Percentiles rank a stretch among this genome's conserved stretches.
Evolutionary conservation across 495 filamentous ascomycete species (phyloP).

Genomic region (Chaetomidium leptoderma): DNA sequence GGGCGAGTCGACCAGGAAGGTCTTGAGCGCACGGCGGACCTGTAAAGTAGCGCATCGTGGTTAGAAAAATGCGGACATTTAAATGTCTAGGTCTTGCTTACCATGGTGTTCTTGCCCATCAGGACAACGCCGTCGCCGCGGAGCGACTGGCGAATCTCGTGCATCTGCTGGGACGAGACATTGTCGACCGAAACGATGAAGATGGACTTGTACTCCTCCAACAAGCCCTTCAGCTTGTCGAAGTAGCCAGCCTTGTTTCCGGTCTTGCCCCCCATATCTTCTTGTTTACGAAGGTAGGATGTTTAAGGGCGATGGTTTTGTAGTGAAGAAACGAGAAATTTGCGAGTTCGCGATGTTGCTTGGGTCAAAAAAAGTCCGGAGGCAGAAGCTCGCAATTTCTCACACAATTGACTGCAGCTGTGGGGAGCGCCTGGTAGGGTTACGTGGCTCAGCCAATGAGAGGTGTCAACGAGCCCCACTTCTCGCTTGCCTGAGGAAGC

Average conservation of each 20-base stretch:
- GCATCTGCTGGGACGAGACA: conserved; percentile 99
- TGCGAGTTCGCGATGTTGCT: conserved; percentile 11
- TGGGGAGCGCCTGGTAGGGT: conserved; percentile 33
- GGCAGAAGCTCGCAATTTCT: conserved; percentile 24
- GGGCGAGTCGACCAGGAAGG: conserved; percentile 82
- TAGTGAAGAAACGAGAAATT: conserved; percentile 24
- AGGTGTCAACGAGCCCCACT: conserved; percentile 3
- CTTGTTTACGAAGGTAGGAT: conserved; percentile 92
- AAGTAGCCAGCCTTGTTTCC: conserved; percentile 96
- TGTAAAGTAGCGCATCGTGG: conserved; percentile 29
- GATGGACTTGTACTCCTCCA: conserved; percentile 87
- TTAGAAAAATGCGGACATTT: background rate
- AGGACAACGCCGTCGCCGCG: conserved; percentile 87
- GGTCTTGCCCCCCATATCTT: conserved; percentile 99
- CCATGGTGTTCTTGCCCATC: conserved; percentile 99
- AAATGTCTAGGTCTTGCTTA: conserved; percentile 34
- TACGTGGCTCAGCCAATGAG: conserved; percentile 24
- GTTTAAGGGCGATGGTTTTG: conserved; percentile 74
- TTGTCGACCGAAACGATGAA: conserved; percentile 98
- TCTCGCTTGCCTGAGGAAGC: background rate
- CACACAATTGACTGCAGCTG: conserved; percentile 29
- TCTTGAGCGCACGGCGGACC: conserved; percentile 96
- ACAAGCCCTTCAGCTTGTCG: conserved; percentile 93
- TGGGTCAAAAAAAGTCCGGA: conserved; percentile 20
- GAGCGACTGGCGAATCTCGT: conserved; percentile 92